Conservation (phyloP, 2,329 filamentous ascomycete genomes). For the Sclerotinia nivalis region DNA sequence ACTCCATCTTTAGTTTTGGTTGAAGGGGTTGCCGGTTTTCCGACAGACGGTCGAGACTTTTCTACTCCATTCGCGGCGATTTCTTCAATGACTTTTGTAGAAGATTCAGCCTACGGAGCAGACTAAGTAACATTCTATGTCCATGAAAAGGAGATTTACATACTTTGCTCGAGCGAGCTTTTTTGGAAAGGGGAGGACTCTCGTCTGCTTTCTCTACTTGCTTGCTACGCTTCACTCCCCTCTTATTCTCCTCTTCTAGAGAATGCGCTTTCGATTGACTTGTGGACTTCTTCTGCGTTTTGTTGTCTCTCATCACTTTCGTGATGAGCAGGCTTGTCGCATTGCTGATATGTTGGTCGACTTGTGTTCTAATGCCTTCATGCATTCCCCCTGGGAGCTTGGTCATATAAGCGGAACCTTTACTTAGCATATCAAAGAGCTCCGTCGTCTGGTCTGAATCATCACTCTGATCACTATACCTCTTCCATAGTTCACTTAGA, state of each 20-base stretch:
- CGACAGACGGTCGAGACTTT: neutral
- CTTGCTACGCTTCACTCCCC: neutral
- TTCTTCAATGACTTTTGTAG: neutral
- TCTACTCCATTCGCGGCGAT: too few species aligned
- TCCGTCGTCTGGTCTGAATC: neutral
- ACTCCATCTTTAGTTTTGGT: neutral
- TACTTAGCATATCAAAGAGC: neutral
- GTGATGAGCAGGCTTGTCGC: neutral
- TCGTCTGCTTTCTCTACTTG: neutral
- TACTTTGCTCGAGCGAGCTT: neutral
- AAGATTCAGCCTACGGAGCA: neutral
- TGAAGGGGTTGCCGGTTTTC: neutral
- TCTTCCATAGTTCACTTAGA: neutral
- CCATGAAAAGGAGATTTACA: neutral
- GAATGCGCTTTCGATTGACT: neutral
- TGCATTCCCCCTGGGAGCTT: neutral
- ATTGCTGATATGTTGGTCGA: neutral
- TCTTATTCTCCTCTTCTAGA: neutral
- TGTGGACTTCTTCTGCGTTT: neutral
- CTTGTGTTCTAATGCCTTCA: neutral
- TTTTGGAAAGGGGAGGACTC: neutral
- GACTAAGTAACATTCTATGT: neutral
- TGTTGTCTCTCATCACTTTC: neutral
- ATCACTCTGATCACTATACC: neutral
- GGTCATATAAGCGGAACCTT: slow-evolving; percentile 10